Evolutionary conservation across 306 rosid genomes (phyloP), one percentile per base, ranked within the genome.

Genomic region (Vachellia collinsii): DNA sequence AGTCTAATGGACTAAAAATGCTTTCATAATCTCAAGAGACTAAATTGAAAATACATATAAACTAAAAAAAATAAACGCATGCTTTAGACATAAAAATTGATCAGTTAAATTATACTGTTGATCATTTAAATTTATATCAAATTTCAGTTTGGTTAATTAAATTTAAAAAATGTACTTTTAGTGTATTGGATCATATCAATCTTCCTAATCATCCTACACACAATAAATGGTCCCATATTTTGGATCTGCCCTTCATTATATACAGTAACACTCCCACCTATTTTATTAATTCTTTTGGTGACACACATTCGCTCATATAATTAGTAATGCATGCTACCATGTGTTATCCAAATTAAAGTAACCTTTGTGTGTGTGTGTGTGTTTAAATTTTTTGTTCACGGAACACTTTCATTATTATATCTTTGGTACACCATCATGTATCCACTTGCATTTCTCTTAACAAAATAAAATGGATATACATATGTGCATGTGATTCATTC

Each of bases 141-240:
- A 0, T 29, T 29, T 29, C 2, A 29, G 2, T 29, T 29, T 29
- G 2, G 34, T 0, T 0, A 1, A 29, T 29, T 29, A 29, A 29
- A 0, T 29, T 29, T 29, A 29, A 29, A 29, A 29, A 29, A 2
- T 29, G 34, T 29, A 29, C 2, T 29, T 29, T 29, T 29, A 29
- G 2, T 29, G 1, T 2, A 29, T 29, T 29, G 1, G 1, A 29
- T 29, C 34, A 29, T 29, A 29, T 0, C 34, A 29, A 2, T 29
- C 23, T 81, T 41, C 74, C 82, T 65, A 83, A 76, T 76, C 75
- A 79, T 59, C 74, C 42, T 75, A 72, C 48, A 58, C 74, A 85
- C 79, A 72, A 80, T 66, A 79, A 46, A 76, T 12, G 84, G 61
- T 22, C 82, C 84, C 82, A 76, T 82, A 65, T 29, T 47, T 36